Percentiles rank a stretch among this genome's conserved stretches.
These are phyloP conservation scores for Neonectria hederae DNA, from an alignment of 2,329 filamentous ascomycete species.

Conservation along the genomic window DNA sequence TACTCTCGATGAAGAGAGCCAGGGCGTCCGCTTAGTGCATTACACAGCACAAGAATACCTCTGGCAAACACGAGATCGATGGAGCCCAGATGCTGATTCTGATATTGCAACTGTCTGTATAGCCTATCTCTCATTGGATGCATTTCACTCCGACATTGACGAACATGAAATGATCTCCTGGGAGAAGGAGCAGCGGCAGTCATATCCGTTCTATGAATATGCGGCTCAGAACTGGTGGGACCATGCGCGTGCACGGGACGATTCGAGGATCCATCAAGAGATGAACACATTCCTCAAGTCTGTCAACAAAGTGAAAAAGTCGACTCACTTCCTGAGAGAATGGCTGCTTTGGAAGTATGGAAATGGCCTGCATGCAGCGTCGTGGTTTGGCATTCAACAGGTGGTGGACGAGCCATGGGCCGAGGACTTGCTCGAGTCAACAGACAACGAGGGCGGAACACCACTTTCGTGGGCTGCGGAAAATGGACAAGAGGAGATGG, in stretches of 20 bases:
- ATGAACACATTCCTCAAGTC: neutral
- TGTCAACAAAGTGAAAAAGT: neutral
- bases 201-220: constrained; percentile 9
- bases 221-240: constrained; percentile 6
- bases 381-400: neutral
- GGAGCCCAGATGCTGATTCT: neutral
- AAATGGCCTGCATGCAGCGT: neutral
- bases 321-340: neutral
- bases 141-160: neutral
- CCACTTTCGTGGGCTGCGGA: constrained; percentile 5
- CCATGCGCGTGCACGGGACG: neutral
- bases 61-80: neutral
- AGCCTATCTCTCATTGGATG: constrained; percentile 5
- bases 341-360: fast-evolving
- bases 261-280: neutral
- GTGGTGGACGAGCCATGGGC: neutral
- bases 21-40: neutral
- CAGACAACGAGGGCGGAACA: neutral
- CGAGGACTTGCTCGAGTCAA: neutral
- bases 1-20: constrained; percentile 4
- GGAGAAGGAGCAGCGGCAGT: too few species aligned
- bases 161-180: neutral
- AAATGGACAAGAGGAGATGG: neutral
- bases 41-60: constrained; percentile 16
- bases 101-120: constrained; percentile 2